Evolutionary conservation across 1,284 basidiomycete species (phyloP).

Genomic region (Cryptococcus wingfieldii): DNA sequence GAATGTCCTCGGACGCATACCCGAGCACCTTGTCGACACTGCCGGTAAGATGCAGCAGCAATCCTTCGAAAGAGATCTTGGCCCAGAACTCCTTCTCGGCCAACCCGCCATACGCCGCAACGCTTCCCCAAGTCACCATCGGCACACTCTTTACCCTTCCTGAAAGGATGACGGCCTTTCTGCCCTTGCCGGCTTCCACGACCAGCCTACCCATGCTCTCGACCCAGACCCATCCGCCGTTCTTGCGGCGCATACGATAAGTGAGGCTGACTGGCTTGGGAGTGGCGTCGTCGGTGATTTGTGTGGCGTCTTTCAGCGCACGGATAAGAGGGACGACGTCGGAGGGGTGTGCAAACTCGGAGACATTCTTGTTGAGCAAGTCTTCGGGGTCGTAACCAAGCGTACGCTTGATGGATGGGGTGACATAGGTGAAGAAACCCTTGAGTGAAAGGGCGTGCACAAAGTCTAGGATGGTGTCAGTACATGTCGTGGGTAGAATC

Average conservation of each 20-base stretch:
- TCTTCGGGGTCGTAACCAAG: constrained; percentile 78
- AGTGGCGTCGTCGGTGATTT: constrained; percentile 36
- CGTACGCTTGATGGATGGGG: constrained; percentile 68
- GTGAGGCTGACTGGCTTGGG: constrained; percentile 63
- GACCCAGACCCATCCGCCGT: constrained; percentile 72
- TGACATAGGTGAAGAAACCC: constrained; percentile 87
- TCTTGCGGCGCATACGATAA: constrained; percentile 67
- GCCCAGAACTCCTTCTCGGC: constrained; percentile 41
- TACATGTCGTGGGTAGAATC: not conserved
- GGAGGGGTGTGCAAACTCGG: constrained; percentile 78
- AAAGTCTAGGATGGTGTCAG: constrained; percentile 60
- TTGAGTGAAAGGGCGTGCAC: constrained; percentile 88
- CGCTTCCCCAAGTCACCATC: constrained; percentile 58
- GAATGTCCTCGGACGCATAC: constrained; percentile 29
- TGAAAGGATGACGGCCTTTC: constrained; percentile 80
- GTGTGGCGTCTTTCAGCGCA: constrained; percentile 76
- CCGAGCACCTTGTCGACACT: constrained; percentile 32
- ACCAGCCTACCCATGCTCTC: constrained; percentile 80
- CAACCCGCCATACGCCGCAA: constrained; percentile 56
- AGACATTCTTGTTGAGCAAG: constrained; percentile 69
- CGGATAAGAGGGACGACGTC: constrained; percentile 88
- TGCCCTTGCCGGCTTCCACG: constrained; percentile 80
- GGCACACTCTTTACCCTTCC: constrained; percentile 68
- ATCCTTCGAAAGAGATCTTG: constrained; percentile 41
- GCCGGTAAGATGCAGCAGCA: constrained; percentile 39